Base-by-base conservation (phyloP, 306 rosid genomes). In the Dryas octopetala region DNA sequence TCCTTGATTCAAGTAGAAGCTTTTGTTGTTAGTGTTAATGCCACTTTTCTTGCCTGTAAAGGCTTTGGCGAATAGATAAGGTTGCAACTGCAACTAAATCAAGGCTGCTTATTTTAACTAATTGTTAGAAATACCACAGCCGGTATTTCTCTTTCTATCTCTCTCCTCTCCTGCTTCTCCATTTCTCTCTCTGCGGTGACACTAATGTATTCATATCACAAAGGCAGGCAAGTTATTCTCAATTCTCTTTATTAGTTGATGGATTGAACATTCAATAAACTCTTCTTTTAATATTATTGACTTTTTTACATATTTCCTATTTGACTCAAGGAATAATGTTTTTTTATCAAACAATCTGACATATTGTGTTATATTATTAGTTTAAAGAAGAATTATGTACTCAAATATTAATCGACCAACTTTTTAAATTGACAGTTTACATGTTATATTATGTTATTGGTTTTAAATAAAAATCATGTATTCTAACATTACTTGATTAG, bases 21-120 rank as follows among this genome's bases (percentile, higher is more conserved):
- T 66, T 76, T 67, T 26, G 5, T 1, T n/a, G 16, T 41, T 9
- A 2, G 54, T 73, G 17, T 49, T 26, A 32, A 38, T 51, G 28
- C 79, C 38, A 23, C 81, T 62, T 69, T 69, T 62, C 38, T 49
- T 51, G 14, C 66, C 5, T 44, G 51, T 62, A 61, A 51, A 51
- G 63, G 19, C 3, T 70, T 61, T 23, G 59, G 40, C 57, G 47
- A 19, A 54, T 14, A 41, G 81, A 78, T 78, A 78, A 70, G 81
- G 76, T 57, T 62, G 28, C 63, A 5, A 64, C 47, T 32, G 38
- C 38, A 32, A 32, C 38, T 32, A 15, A 40, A 41, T 9, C 17
- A 63, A 41, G 41, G 68, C 63, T 41, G 14, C 63, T 16, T 6
- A 41, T 38, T 63, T 63, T 63, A 40, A 63, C 13, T 41, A 11